phyloP scores from a whole-genome alignment of 2,329 filamentous ascomycete species.

The Trichophaea hybrida region DNA sequence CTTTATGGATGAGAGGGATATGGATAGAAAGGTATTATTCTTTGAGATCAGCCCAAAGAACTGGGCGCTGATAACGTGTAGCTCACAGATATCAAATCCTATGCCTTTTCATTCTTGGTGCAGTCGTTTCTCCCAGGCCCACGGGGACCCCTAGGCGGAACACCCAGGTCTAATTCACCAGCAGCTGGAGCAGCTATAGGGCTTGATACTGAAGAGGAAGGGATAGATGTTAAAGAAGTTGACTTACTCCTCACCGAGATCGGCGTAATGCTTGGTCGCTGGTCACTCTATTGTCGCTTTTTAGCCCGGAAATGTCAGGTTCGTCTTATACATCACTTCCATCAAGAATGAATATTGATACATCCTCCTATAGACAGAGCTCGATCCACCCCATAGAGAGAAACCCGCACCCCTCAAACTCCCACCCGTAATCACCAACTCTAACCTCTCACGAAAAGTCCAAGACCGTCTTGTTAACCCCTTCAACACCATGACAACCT shows the following conservation, averaged over 20 bases:
- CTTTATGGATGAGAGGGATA: slow-evolving; percentile 76
- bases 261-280: slow-evolving; percentile 79
- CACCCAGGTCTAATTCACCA: slow-evolving; percentile 61
- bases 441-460: slow-evolving; percentile 67
- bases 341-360: slow-evolving; percentile 17
- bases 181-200: slow-evolving; percentile 42
- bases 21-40: slow-evolving; percentile 50
- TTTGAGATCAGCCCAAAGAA: background rate
- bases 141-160: slow-evolving; percentile 42
- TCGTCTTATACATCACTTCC: slow-evolving; percentile 21
- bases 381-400: slow-evolving; percentile 34
- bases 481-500: slow-evolving; percentile 85
- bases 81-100: slow-evolving; percentile 90
- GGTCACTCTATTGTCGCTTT: slow-evolving; percentile 86
- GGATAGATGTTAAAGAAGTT: slow-evolving; percentile 92
- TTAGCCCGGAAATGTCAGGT: slow-evolving; percentile 74
- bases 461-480: slow-evolving; percentile 57
- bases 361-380: slow-evolving; percentile 15
- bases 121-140: slow-evolving; percentile 76
- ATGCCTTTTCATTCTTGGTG: slow-evolving; percentile 91
- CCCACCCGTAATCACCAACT: slow-evolving; percentile 62
- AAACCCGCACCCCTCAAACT: slow-evolving; percentile 44
- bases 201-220: slow-evolving; percentile 68
- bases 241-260: slow-evolving; percentile 78
- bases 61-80: slow-evolving; percentile 2